Evolutionary conservation across 352 stramenopile species (phyloP), one percentile per base, ranked within the genome.

Genomic region (Pythium vanterpoolii): DNA sequence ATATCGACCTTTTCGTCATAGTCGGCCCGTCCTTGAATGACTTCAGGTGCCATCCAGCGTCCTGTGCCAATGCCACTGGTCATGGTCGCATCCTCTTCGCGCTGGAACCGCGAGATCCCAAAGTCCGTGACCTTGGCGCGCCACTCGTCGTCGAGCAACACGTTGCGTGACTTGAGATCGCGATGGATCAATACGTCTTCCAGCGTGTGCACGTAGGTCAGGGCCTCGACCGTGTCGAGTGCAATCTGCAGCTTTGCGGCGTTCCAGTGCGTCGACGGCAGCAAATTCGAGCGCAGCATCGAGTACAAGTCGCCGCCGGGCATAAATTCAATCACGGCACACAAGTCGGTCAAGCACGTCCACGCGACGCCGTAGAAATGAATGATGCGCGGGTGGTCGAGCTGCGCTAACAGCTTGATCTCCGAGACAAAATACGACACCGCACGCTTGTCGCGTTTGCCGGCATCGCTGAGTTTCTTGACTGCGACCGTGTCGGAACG

Each of bases 401-500:
- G 60, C 40, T 75, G 65, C 9, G 66, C 66, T 1, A 74, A 54
- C 5, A 67, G 28, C 46, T 70, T 66, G 56, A 67, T 66, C 60
- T 75, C 63, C 21, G 43, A n/a, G 3, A 66, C 42, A 13, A 70
- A 70, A 43, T 68, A 60, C 5, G 43, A 24, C 10, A 67, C 21
- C 8, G 60, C 51, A 6, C 34, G 52, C 44, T 61, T 56, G 36
- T 67, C 45, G 23, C 52, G 51, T 33, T 44, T 55, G 8, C 62
- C 66, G 33, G 45, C 47, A 21, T 84, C 68, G 47, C 79, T 69
- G 40, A 87, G 50, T 34, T 74, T 71, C 72, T 89, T 89, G 5
- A 87, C 73, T n/a, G 79, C 79, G 14, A 87, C 76, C 34, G 65
- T 73, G 2, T 56, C 36, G 47, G 71, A 68, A 26, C 74, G 75